Evolutionary conservation across 1,139 yeast genomes (phyloP).

Genomic region (Geotrichum reessii): DNA sequence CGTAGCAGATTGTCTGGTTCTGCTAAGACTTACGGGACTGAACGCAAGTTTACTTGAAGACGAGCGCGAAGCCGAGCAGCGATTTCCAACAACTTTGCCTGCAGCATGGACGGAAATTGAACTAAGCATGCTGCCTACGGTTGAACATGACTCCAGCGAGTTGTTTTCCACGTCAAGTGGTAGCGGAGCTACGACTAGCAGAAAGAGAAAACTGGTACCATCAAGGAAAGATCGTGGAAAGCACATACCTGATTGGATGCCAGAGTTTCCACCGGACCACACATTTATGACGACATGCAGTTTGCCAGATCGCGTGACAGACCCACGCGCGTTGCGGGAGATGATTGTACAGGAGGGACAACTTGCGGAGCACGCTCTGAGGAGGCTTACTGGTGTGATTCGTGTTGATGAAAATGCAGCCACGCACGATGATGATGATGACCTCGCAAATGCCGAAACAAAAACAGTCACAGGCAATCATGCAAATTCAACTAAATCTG

Average conservation of each 20-base stretch:
- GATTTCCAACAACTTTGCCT: conserved; percentile 15
- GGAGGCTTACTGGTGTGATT: conserved; percentile 41
- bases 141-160: conserved; percentile 26
- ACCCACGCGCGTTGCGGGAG: conserved; percentile 64
- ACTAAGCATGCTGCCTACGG: conserved; percentile 36
- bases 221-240: conserved; percentile 45
- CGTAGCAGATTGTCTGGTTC: conserved; percentile 49
- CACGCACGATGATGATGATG: conserved; percentile 26
- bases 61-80: conserved; percentile 11
- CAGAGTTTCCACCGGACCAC: conserved; percentile 87
- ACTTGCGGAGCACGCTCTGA: conserved; percentile 70
- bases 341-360: conserved; percentile 74
- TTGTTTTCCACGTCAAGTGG: conserved; percentile 24
- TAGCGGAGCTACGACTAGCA: conserved; percentile 25
- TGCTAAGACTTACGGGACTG: conserved; percentile 46
- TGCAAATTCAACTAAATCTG: neutral
- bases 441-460: neutral
- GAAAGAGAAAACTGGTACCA: conserved; percentile 33
- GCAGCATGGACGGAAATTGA: conserved; percentile 38
- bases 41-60: conserved; percentile 28
- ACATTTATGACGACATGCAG: conserved; percentile 75
- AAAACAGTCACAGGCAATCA: neutral
- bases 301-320: conserved; percentile 57
- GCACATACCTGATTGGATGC: conserved; percentile 70
- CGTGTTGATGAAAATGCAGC: conserved; percentile 28